Conservation (phyloP, 352 stramenopile genomes). For the Globisporangium uncinulatum region DNA sequence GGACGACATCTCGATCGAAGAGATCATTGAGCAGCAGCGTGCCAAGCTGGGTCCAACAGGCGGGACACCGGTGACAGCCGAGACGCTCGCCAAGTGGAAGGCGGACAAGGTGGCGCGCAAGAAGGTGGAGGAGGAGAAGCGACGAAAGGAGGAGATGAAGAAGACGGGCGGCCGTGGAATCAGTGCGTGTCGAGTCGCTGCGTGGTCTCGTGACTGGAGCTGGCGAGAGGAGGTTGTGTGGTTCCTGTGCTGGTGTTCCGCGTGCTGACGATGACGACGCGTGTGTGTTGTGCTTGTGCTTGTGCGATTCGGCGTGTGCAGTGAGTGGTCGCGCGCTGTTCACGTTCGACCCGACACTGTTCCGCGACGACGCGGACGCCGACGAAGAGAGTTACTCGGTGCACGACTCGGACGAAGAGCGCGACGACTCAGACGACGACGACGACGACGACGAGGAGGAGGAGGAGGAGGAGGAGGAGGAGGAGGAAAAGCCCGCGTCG, state of each 20-base stretch:
- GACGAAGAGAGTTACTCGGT: conserved; percentile 82
- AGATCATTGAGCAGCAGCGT: conserved; percentile 89
- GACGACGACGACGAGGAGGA: conserved; percentile 40
- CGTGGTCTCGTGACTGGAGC: not conserved
- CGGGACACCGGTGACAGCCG: conserved; percentile 84
- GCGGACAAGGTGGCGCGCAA: conserved; percentile 74
- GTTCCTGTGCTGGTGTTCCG: not conserved
- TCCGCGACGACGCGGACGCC: conserved; percentile 87
- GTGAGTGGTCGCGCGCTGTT: conserved; percentile 91
- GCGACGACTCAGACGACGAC: conserved; percentile 9
- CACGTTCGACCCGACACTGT: conserved; percentile 87
- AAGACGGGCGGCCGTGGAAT: conserved; percentile 73
- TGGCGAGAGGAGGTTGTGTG: not conserved
- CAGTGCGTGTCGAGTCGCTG: conserved; percentile 49
- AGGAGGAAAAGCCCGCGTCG: conserved; percentile 40
- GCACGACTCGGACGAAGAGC: conserved; percentile 44
- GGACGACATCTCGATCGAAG: conserved; percentile 82
- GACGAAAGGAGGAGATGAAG: conserved; percentile 82
- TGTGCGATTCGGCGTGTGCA: conserved; percentile 15
- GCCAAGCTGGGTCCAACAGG: conserved; percentile 79
- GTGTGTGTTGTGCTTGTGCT: conserved; percentile 9
- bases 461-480: conserved; percentile 37
- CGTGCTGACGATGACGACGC: conserved; percentile 4
- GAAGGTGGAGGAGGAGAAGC: conserved; percentile 75
- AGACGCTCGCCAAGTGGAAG: conserved; percentile 89